Evolutionary conservation across 345 rosid species (phyloP).

Genomic region (Erucastrum elatum): DNA sequence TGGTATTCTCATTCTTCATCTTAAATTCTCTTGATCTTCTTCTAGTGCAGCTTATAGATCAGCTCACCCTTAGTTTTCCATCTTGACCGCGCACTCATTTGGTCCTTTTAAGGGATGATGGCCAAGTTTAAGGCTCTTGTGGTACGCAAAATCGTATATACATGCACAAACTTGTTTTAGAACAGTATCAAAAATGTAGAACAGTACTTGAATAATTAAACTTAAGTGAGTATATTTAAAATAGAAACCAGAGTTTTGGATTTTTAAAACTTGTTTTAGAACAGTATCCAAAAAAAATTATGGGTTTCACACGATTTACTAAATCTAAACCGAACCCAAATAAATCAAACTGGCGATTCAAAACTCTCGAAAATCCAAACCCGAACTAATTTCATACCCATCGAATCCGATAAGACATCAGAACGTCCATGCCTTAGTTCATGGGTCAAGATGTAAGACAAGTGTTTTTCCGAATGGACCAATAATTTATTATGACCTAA

Average conservation of each 20-base stretch:
- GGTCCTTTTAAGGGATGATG: background rate
- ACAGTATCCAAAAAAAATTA: background rate
- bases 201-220: too few relatives aligned
- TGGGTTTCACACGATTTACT: background rate
- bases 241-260: background rate
- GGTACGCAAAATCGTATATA: background rate
- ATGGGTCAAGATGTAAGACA: background rate
- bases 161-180: background rate
- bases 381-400: background rate
- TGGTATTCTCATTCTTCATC: background rate
- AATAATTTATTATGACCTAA: background rate
- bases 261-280: background rate
- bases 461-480: background rate
- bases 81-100: background rate
- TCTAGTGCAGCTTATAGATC: background rate
- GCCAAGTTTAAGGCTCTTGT: background rate
- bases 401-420: background rate
- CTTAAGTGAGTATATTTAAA: background rate
- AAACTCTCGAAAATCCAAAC: background rate
- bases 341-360: background rate
- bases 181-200: too few relatives aligned
- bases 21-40: background rate
- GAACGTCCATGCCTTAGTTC: background rate
- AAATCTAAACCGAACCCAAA: background rate
- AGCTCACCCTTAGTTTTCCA: background rate